Base-by-base conservation (phyloP, 345 rosid genomes). In the Triadica sebifera region DNA sequence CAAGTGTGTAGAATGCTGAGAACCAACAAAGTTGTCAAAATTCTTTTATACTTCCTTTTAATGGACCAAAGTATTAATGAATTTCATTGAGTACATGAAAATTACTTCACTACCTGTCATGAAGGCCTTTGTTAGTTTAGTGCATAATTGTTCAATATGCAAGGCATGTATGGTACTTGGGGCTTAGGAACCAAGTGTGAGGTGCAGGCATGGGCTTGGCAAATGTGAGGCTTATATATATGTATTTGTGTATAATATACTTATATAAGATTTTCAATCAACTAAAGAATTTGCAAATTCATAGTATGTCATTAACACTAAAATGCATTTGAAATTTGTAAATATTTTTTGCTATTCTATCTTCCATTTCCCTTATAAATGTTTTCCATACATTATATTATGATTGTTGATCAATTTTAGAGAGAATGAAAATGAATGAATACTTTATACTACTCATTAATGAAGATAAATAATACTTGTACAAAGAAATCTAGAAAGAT, bases 1-100 rank as follows among this genome's bases (percentile, higher is more conserved):
- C 91, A 74, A 81, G 81, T 67, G 89, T 86, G 63, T 89, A 86
- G 81, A 87, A 83, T 84, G 87, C 91, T 43, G 89, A 86, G 78
- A 85, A 75, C 70, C 83, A 9, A 78, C 60, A 74, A 81, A 77
- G 92, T 84, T 82, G 86, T 79, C 60, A 60, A 70, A 29, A 53
- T 64, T 65, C 22, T 13, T 20, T 24, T 24, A 29, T 19, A 15
- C 62, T 22, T 29, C 25, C 16, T 57, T 17, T 41, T 15, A 50
- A 41, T 46, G 19, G 50, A 73, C 57, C 38, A 50, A 29, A 62
- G 12, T 39, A 34, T 62, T 12, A n/a, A 20, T 62, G 29, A 61
- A 34, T 58, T 58, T 25, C 7, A 20, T 22, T n/a, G 66, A 10
- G 34, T 45, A 24, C 22, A 58, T 56, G 55, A 46, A 71, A 45